Percentiles rank a stretch among this genome's conserved stretches.
Conservation (phyloP, 2,329 filamentous ascomycete species). For the Apiospora arundinis region DNA sequence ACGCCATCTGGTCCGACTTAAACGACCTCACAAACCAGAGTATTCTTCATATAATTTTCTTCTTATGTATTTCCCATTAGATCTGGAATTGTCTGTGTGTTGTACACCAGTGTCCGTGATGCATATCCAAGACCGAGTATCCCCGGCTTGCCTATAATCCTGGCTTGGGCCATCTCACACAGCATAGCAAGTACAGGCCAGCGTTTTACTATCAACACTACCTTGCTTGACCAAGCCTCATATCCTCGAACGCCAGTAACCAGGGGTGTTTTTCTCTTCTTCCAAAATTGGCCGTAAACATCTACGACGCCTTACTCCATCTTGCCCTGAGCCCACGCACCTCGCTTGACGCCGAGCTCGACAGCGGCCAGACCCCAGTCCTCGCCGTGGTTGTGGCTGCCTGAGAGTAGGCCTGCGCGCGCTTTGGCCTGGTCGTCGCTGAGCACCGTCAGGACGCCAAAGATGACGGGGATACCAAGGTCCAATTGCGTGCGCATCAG, state of each 20-base stretch:
- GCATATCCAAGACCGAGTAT: not conserved
- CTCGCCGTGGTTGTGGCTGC: slow-evolving; percentile 90
- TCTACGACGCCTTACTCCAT: slow-evolving; percentile 41
- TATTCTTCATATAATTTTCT: not conserved
- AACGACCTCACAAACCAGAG: not conserved
- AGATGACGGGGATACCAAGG: slow-evolving; percentile 85
- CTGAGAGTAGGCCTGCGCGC: slow-evolving; percentile 73
- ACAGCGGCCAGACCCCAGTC: slow-evolving; percentile 96
- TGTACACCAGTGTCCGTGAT: not conserved
- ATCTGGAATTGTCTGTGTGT: not conserved
- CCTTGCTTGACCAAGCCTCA: not conserved
- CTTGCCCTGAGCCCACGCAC: slow-evolving; percentile 78
- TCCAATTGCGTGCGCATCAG: slow-evolving; percentile 96
- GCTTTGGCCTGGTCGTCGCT: slow-evolving; percentile 86
- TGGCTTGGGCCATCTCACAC: not conserved
- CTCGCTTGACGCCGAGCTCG: slow-evolving; percentile 89
- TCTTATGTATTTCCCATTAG: not conserved
- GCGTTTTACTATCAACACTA: not conserved
- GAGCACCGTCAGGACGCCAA: slow-evolving; percentile 89
- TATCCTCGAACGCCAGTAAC: not conserved
- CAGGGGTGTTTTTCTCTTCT: not conserved
- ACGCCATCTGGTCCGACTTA: not conserved
- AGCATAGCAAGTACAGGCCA: not conserved
- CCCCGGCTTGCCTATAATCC: not conserved
- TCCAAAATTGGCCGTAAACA: not conserved